A percentile compares a stretch with the other conserved stretches of the same genome.
These are phyloP conservation scores for Globisporangium parvum DNA, from an alignment of 352 stramenopile genomes.

Conservation along the genomic window DNA sequence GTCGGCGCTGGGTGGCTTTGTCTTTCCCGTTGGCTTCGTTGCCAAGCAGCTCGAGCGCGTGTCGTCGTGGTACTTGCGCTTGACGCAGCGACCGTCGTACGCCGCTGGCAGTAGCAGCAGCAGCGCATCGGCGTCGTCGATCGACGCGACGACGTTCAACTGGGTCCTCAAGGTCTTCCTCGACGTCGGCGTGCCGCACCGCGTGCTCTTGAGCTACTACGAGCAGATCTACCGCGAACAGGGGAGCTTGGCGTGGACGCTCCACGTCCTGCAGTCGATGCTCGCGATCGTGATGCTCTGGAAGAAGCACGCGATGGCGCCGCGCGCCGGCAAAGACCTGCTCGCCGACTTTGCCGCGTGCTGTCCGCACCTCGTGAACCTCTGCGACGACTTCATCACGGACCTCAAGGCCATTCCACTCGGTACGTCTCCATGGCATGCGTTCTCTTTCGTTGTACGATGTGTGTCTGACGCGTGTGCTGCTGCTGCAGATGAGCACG, in stretches of 20 bases:
- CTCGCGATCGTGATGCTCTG: constrained; percentile 71
- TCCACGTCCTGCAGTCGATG: constrained; percentile 76
- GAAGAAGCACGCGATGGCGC: constrained; percentile 77
- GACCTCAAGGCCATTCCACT: constrained; percentile 72
- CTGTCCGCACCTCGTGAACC: constrained; percentile 70
- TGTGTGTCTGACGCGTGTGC: constrained; percentile 6
- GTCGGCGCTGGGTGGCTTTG: constrained; percentile 35
- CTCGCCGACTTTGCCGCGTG: constrained; percentile 70
- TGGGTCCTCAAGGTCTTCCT: constrained; percentile 81
- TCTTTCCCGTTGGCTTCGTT: constrained; percentile 75
- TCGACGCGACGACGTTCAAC: constrained; percentile 68
- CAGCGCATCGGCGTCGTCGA: constrained; percentile 38
- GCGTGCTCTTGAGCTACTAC: constrained; percentile 70
- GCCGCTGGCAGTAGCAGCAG: constrained; percentile 12
- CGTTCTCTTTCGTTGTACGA: no score
- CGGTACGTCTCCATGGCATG: constrained; percentile 30
- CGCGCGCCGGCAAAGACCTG: constrained; percentile 56
- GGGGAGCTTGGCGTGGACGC: constrained; percentile 45
- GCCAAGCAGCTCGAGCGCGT: constrained; percentile 70
- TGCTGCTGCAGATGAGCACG: constrained; percentile 43
- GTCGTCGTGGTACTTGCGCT: constrained; percentile 68
- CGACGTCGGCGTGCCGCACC: constrained; percentile 73
- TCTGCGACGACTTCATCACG: constrained; percentile 76
- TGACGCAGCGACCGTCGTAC: constrained; percentile 46
- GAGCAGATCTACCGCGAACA: constrained; percentile 76